phyloP scores from a whole-genome alignment of 23 red algal species.

The Gracilaria domingensis region DNA sequence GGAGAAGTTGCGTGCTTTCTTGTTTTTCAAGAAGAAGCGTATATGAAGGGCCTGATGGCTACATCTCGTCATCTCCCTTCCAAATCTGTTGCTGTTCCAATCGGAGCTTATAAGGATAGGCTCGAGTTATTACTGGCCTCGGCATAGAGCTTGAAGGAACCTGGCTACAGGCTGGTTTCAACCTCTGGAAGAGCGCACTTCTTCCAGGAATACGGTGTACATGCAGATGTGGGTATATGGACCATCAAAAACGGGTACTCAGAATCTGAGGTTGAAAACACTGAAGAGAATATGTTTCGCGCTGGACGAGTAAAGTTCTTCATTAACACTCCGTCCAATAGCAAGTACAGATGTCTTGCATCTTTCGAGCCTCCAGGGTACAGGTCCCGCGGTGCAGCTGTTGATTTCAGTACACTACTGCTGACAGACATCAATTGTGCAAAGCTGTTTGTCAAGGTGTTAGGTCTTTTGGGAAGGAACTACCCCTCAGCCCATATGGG shows the following conservation, averaged over 20 bases:
- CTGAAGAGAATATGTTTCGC: conserved; percentile 86
- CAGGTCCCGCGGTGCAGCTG: conserved; percentile 82
- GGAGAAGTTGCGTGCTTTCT: conserved; percentile 99
- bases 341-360: conserved; percentile 88
- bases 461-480: conserved; percentile 37
- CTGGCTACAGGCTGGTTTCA: conserved; percentile 80
- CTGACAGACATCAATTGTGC: conserved; percentile 99
- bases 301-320: conserved; percentile 86
- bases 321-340: conserved; percentile 96
- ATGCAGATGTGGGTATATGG: conserved; percentile 82
- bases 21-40: conserved; percentile 90
- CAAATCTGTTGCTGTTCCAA: conserved; percentile 80
- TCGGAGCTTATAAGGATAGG: conserved; percentile 98
- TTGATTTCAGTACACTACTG: conserved; percentile 94
- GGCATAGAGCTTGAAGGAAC: conserved; percentile 83
- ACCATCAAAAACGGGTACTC: conserved; percentile 83
- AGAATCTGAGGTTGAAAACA: conserved; percentile 73
- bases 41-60: conserved; percentile 92
- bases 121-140: conserved; percentile 97
- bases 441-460: conserved; percentile 87
- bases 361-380: conserved; percentile 93
- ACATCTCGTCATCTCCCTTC: conserved; percentile 63
- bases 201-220: conserved; percentile 91
- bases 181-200: conserved; percentile 98
- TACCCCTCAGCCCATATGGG: conserved; percentile 79